Percentiles rank a stretch among this genome's conserved stretches.
phyloP scores from a whole-genome alignment of 2,329 filamentous ascomycete species.

The Colletotrichum horii region DNA sequence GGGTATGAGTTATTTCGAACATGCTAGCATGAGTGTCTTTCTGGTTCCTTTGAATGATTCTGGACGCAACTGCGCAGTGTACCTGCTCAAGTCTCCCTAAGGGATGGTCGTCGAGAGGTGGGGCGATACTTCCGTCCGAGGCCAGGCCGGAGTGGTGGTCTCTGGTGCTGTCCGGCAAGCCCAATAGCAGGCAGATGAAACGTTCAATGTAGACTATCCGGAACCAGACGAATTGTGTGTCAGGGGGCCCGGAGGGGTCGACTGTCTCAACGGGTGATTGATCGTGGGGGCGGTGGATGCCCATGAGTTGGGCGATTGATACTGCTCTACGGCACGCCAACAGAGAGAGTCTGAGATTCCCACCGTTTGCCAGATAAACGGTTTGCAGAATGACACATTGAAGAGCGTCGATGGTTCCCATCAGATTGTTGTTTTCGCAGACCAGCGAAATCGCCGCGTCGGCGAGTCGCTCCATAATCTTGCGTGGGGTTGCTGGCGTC shows the following conservation, averaged over 20 bases:
- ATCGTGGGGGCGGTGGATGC: conserved; percentile 29
- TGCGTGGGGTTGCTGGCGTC: conserved; percentile 14
- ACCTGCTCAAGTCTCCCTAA: conserved; percentile 33
- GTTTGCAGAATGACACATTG: conserved; percentile 53
- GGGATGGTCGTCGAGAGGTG: conserved; percentile 25
- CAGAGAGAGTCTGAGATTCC: conserved; percentile 51
- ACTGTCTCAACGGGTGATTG: conserved; percentile 13
- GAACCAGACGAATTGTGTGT: conserved; percentile 37
- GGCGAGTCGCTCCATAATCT: conserved; percentile 30
- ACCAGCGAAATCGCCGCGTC: conserved; percentile 39
- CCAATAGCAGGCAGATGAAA: conserved; percentile 42
- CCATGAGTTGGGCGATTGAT: conserved; percentile 47
- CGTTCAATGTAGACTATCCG: conserved; percentile 42
- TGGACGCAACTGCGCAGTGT: conserved; percentile 34
- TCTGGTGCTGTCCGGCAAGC: conserved; percentile 36
- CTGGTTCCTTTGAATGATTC: conserved; percentile 44
- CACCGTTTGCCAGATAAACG: conserved; percentile 49
- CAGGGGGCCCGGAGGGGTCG: neutral
- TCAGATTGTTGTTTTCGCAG: conserved; percentile 49
- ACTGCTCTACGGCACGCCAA: conserved; percentile 48
- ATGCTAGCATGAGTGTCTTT: conserved; percentile 24
- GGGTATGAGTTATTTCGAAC: conserved; percentile 27
- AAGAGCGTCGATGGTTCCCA: conserved; percentile 49
- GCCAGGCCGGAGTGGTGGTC: neutral
- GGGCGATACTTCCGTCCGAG: neutral